phyloP scores from a whole-genome alignment of 2,329 filamentous ascomycete species.

The Coniochaeta ligniaria region DNA sequence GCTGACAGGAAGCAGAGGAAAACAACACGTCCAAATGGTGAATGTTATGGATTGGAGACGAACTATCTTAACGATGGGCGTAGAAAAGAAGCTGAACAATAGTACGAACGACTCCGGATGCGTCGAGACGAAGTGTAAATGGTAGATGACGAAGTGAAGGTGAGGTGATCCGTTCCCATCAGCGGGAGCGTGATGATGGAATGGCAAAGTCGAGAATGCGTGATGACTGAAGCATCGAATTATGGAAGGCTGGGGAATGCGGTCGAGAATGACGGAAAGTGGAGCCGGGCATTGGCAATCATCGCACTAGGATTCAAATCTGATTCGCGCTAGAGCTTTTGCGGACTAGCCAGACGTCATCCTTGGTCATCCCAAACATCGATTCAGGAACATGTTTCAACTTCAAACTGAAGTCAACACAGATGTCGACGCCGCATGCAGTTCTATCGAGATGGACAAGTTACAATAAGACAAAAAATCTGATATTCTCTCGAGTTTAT shows the following conservation, averaged over 20 bases:
- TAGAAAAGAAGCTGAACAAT: neutral
- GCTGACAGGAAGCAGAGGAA: neutral
- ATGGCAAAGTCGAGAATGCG: neutral
- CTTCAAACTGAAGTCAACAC: neutral
- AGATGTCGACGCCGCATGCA: too few species aligned
- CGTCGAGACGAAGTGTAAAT: neutral
- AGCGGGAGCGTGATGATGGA: neutral
- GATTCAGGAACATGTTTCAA: neutral
- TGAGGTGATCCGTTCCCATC: neutral
- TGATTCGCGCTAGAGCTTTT: neutral
- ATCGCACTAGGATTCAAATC: neutral
- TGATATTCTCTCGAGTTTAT: too few species aligned
- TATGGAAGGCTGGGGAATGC: slow-evolving; percentile 3
- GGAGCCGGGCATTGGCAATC: neutral
- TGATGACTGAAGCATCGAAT: neutral
- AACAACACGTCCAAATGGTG: slow-evolving; percentile 16
- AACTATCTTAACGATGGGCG: neutral
- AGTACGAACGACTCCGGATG: neutral
- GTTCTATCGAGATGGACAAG: too few species aligned
- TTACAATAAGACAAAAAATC: too few species aligned
- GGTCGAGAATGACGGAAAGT: slow-evolving; percentile 1
- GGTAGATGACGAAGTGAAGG: neutral
- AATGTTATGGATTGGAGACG: neutral
- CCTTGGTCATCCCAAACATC: neutral
- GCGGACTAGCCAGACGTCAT: neutral